Conservation (phyloP, 192 early-diverging fungal species). For the Entomortierella beljakovae region DNA sequence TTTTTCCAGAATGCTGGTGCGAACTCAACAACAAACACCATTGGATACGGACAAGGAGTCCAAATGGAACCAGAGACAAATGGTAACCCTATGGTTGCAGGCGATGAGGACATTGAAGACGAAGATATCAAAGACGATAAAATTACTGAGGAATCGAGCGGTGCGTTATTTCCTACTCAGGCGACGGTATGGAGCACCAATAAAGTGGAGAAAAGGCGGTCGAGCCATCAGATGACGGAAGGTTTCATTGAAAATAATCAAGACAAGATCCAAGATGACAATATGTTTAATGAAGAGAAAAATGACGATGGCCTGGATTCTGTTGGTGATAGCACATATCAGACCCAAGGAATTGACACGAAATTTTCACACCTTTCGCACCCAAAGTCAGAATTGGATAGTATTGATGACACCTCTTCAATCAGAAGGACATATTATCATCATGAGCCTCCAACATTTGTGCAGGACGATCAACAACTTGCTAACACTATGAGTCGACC, state of each 20-base stretch:
- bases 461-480: constrained; percentile 29
- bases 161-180: background rate
- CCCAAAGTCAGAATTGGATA: constrained; percentile 50
- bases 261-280: constrained; percentile 15
- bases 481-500: constrained; percentile 7
- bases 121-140: constrained; percentile 38
- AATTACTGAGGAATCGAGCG: constrained; percentile 20
- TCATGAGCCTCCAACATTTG: constrained; percentile 25
- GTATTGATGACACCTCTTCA: constrained; percentile 35
- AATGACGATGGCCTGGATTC: constrained; percentile 6
- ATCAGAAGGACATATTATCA: constrained; percentile 50
- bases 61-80: background rate
- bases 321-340: constrained; percentile 9
- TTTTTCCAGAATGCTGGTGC: constrained; percentile 55
- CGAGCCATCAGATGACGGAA: constrained; percentile 21
- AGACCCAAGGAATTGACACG: background rate
- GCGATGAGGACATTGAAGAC: constrained; percentile 62
- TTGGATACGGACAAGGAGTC: background rate
- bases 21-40: background rate
- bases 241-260: constrained; percentile 1
- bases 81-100: constrained; percentile 64
- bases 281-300: background rate
- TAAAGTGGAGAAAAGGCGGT: constrained; percentile 13
- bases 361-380: constrained; percentile 14
- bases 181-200: constrained; percentile 11